phyloP scores from a whole-genome alignment of 1,284 basidiomycete species.

The Trichosporon faecale region DNA sequence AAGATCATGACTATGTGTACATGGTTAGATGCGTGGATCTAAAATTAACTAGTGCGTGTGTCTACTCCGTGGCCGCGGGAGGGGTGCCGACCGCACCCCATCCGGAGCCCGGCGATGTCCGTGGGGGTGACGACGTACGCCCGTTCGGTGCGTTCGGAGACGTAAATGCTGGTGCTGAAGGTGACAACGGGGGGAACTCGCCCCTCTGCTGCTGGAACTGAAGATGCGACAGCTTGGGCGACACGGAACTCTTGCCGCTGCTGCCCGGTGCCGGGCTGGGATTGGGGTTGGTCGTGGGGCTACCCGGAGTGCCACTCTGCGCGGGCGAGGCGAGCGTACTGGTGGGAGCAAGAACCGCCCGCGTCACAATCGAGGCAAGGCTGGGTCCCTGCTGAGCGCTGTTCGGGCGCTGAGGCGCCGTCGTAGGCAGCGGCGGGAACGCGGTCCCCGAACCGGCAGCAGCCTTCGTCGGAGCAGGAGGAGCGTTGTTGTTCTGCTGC shows the following conservation, averaged over 20 bases:
- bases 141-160: constrained; percentile 1
- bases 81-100: constrained; percentile 9
- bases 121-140: constrained; percentile 8
- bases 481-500: constrained; percentile 15
- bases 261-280: not conserved
- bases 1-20: not conserved
- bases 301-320: not conserved
- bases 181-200: constrained; percentile 22
- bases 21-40: not conserved
- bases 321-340: constrained; percentile 28
- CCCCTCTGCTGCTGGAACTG: not conserved
- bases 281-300: not conserved
- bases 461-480: constrained; percentile 31
- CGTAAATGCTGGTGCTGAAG: constrained; percentile 10
- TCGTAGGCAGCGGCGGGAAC: constrained; percentile 46
- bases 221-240: not conserved
- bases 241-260: not conserved
- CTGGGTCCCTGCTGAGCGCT: constrained; percentile 35
- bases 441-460: constrained; percentile 18
- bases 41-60: not conserved
- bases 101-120: constrained; percentile 3
- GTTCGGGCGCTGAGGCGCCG: constrained; percentile 8
- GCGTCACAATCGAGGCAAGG: constrained; percentile 49
- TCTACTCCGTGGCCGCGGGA: not conserved
- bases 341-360: constrained; percentile 46